Evolutionary conservation across 257 asterid species (phyloP).

Genomic region (Cruciata laevipes): DNA sequence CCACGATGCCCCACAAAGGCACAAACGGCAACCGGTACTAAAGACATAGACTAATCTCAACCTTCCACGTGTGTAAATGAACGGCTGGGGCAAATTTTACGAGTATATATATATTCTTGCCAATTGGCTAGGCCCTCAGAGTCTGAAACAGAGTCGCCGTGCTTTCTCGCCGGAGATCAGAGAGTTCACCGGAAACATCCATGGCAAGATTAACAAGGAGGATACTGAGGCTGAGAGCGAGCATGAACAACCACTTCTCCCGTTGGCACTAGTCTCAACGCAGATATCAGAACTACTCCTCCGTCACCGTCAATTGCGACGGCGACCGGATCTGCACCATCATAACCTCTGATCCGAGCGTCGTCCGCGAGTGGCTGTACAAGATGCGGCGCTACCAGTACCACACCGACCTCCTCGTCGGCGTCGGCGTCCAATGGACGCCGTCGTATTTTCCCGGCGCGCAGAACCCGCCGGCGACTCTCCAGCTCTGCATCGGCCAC

Average conservation of each 20-base stretch:
- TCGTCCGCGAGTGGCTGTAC: not conserved
- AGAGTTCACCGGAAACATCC: too few species aligned
- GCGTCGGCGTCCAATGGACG: not conserved
- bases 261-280: not conserved
- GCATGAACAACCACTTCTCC: not conserved
- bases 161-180: too few species aligned
- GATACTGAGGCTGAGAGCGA: not conserved
- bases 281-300: not conserved
- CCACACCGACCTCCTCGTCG: not conserved
- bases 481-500: not conserved
- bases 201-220: not conserved
- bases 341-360: not conserved
- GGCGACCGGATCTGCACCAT: not conserved
- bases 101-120: too few species aligned
- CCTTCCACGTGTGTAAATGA: not conserved
- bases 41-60: not conserved
- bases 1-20: not conserved
- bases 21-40: not conserved
- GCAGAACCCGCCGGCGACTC: not conserved
- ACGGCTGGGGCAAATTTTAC: too few species aligned
- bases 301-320: not conserved
- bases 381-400: not conserved
- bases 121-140: too few species aligned
- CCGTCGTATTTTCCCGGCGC: not conserved
- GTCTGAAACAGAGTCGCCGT: too few species aligned